Conservation (phyloP, 192 early-diverging fungal genomes). For the Coemansia sp. region DNA sequence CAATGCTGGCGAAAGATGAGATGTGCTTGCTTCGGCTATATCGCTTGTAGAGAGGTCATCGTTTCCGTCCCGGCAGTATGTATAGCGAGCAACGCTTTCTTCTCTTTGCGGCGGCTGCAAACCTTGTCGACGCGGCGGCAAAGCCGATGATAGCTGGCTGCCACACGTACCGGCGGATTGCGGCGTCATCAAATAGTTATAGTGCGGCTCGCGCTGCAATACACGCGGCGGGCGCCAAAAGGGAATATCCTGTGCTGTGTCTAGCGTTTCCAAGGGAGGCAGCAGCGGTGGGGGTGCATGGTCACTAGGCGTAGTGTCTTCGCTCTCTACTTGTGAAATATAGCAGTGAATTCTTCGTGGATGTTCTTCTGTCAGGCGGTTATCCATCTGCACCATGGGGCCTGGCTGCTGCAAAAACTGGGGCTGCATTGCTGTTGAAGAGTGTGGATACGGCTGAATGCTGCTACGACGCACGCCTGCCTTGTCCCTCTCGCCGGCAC, state of each 20-base stretch:
- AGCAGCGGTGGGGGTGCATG: conserved; percentile 34
- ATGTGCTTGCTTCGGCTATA: not conserved
- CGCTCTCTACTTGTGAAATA: conserved; percentile 24
- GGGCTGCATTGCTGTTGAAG: conserved; percentile 11
- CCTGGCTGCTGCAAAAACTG: conserved; percentile 9
- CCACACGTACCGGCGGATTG: not conserved
- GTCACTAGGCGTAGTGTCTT: conserved; percentile 9
- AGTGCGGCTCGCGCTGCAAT: conserved; percentile 49
- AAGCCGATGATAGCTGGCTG: no score
- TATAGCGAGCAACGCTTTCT: no score
- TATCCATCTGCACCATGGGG: conserved; percentile 30
- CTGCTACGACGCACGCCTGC: not conserved
- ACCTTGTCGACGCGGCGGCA: no score
- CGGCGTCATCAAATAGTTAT: conserved; percentile 16
- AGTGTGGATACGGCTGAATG: conserved; percentile 2
- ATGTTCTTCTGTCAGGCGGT: conserved; percentile 32
- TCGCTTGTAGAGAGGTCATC: no score
- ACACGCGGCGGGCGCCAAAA: conserved; percentile 55
- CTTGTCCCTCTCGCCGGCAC: not conserved
- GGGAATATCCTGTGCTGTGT: conserved; percentile 22
- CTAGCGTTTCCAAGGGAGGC: conserved; percentile 15
- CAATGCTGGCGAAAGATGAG: conserved; percentile 30
- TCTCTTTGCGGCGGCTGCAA: not conserved
- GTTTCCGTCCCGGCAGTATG: no score
- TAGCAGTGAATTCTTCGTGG: conserved; percentile 44